A percentile compares a stretch with the other conserved stretches of the same genome.
Conservation (phyloP, 257 asterid species). For the Fraxinus excelsior region DNA sequence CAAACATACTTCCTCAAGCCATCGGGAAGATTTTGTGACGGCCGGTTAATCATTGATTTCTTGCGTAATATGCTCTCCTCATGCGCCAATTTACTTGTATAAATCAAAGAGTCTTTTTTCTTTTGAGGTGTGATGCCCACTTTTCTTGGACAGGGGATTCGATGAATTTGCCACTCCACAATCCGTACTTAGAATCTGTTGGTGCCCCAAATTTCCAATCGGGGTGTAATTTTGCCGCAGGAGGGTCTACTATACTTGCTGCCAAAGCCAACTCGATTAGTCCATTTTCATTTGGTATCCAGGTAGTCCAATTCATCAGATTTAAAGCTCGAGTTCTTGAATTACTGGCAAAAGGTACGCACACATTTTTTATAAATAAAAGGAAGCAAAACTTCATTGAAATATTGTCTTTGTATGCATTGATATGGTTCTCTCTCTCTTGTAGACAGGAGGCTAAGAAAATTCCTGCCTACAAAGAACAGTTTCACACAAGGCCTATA, state of each 20-base stretch:
- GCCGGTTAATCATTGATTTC: constrained; percentile 47
- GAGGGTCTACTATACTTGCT: constrained; percentile 44
- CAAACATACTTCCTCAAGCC: constrained; percentile 44
- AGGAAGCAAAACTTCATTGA: not conserved
- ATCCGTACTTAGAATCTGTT: constrained; percentile 41
- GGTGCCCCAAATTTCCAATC: constrained; percentile 35
- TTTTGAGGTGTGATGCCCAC: not conserved
- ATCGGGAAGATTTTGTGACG: constrained; percentile 40
- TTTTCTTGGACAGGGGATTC: not conserved
- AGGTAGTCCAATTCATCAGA: constrained; percentile 44
- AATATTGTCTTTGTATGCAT: not conserved
- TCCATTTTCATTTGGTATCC: constrained; percentile 43
- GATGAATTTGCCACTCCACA: constrained; percentile 33
- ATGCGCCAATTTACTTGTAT: too few relatives aligned
- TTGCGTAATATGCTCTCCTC: constrained; percentile 24
- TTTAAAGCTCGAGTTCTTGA: constrained; percentile 37
- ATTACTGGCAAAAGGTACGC: not conserved
- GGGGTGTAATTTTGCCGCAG: constrained; percentile 42
- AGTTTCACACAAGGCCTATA: constrained; percentile 37
- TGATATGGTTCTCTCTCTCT: not conserved
- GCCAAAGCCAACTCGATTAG: constrained; percentile 22
- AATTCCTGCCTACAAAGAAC: constrained; percentile 23
- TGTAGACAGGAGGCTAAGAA: not conserved
- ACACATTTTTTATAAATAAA: not conserved
- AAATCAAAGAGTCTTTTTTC: not conserved